Evolutionary conservation across 805 yeast species (phyloP).

Genomic region (Wickerhamomyces rabaulensis): DNA sequence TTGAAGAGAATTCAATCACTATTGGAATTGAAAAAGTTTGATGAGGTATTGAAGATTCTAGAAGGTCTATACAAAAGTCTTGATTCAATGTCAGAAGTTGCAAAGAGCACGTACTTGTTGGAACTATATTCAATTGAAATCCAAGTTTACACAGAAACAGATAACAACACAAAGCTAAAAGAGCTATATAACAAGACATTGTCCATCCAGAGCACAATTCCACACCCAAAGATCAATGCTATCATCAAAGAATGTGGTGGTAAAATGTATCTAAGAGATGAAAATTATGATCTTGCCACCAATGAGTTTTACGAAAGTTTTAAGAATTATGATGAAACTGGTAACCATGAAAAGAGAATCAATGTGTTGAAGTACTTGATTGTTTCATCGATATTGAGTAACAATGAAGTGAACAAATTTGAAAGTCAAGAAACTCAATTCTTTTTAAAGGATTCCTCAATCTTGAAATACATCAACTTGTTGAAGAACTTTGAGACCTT

Average conservation of each 20-base stretch:
- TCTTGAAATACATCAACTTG: constrained; percentile 16
- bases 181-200: constrained; percentile 44
- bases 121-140: constrained; percentile 69
- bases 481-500: constrained; percentile 18
- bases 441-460: constrained; percentile 20
- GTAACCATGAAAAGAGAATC: constrained; percentile 52
- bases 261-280: constrained; percentile 53
- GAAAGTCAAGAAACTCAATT: constrained; percentile 26
- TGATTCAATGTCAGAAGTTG: constrained; percentile 34
- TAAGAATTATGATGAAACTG: constrained; percentile 60
- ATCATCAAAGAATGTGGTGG: constrained; percentile 77
- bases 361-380: constrained; percentile 56
- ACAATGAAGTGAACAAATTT: constrained; percentile 38
- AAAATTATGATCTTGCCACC: constrained; percentile 54
- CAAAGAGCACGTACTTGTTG: constrained; percentile 42
- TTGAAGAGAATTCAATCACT: constrained; percentile 38
- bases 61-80: constrained; percentile 33
- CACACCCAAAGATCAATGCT: constrained; percentile 73
- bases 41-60: constrained; percentile 32
- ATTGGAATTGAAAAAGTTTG: constrained; percentile 24
- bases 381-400: constrained; percentile 46
- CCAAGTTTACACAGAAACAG: constrained; percentile 39
- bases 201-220: constrained; percentile 54
- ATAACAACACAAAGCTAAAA: constrained; percentile 35
- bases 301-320: constrained; percentile 51